phyloP scores from a whole-genome alignment of 306 rosid genomes.

The Cucumis hystrix region DNA sequence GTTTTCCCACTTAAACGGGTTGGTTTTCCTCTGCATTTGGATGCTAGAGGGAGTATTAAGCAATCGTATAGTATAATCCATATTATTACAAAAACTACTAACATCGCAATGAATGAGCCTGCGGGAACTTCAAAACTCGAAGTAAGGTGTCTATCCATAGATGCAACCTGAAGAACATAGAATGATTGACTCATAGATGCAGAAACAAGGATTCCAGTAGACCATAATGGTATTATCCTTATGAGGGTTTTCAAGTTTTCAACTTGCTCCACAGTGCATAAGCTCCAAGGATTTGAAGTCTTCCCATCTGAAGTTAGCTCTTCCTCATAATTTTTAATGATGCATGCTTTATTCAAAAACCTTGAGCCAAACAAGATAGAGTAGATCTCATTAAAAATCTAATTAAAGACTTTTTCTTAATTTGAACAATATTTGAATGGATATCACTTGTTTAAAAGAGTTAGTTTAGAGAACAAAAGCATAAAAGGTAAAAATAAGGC shows the following conservation, averaged over 20 bases:
- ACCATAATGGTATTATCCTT: slow-evolving; percentile 15
- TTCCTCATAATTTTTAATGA: slow-evolving; percentile 11
- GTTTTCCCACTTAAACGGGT: slow-evolving; percentile 6
- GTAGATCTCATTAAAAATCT: neutral
- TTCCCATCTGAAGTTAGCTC: slow-evolving; percentile 18
- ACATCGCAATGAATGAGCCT: neutral
- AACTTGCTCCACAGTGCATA: slow-evolving; percentile 41
- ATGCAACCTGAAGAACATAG: slow-evolving; percentile 11
- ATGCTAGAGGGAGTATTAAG: slow-evolving; percentile 11
- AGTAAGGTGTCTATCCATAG: slow-evolving; percentile 20
- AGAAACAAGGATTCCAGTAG: slow-evolving; percentile 13
- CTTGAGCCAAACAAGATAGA: slow-evolving; percentile 1
- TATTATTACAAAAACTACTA: neutral
- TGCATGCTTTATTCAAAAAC: slow-evolving; percentile 46
- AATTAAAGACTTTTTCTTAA: neutral
- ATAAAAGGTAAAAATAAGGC: neutral
- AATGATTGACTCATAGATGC: slow-evolving; percentile 5
- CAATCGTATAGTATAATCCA: slow-evolving; percentile 10
- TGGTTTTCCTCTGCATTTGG: slow-evolving; percentile 1
- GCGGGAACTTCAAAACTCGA: slow-evolving; percentile 13
- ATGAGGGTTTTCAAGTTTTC: slow-evolving; percentile 14
- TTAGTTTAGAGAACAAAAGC: neutral
- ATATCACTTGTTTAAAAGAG: neutral
- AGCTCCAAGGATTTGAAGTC: slow-evolving; percentile 30
- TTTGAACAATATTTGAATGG: neutral